Conservation (phyloP, 2,329 filamentous ascomycete genomes). For the Fusarium sacchari region DNA sequence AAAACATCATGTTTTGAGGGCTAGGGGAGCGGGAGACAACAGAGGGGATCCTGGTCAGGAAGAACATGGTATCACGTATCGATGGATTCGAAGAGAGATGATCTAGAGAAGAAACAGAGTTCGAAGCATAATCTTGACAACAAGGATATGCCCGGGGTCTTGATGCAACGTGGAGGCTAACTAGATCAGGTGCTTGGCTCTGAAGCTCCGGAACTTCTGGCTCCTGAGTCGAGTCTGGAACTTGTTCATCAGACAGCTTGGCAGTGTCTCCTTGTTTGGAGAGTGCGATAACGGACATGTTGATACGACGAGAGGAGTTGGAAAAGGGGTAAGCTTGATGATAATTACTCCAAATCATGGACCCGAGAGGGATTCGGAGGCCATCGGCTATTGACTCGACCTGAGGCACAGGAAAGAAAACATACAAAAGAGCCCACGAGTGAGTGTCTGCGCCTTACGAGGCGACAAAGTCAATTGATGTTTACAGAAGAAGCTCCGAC, state of each 20-base stretch:
- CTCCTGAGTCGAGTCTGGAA: not conserved
- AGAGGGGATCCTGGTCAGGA: conserved; percentile 1
- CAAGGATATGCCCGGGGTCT: conserved; percentile 3
- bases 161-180: not conserved
- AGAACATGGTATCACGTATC: not conserved
- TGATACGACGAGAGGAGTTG: not conserved
- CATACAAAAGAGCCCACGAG: not conserved
- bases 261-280: not conserved
- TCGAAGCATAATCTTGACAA: not conserved
- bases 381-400: not conserved
- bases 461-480: not conserved
- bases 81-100: not conserved
- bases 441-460: not conserved
- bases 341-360: not conserved
- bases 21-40: not conserved
- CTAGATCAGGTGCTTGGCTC: not conserved
- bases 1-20: not conserved
- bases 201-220: not conserved
- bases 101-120: conserved; percentile 1
- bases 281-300: not conserved
- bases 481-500: not conserved
- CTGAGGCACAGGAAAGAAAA: not conserved
- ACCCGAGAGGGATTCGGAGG: not conserved
- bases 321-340: not conserved
- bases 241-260: not conserved